Evolutionary conservation across 768 basidiomycete species (phyloP).

Genomic region (Phaeotremella fagi): DNA sequence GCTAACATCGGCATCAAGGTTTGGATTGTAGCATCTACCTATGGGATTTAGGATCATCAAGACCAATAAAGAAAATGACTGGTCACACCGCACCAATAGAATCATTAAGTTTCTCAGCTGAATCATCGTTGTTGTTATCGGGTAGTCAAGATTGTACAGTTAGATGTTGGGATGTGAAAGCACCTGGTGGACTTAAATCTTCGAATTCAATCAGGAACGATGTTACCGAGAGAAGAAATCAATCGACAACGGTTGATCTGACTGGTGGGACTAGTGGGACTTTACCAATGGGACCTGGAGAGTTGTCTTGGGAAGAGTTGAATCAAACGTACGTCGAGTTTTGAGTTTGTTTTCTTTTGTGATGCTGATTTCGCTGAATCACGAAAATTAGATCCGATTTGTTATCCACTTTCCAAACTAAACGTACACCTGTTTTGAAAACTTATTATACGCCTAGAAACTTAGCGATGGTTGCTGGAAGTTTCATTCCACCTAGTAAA

Average conservation of each 20-base stretch:
- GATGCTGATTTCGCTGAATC: not conserved
- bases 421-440: slow-evolving; percentile 86
- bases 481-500: slow-evolving; percentile 37
- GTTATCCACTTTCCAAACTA: slow-evolving; percentile 86
- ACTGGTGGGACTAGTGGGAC: not conserved
- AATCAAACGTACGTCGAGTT: slow-evolving; percentile 52
- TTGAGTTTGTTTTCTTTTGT: not conserved
- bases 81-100: slow-evolving; percentile 87
- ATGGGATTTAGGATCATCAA: slow-evolving; percentile 95
- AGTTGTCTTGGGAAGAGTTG: slow-evolving; percentile 10
- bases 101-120: slow-evolving; percentile 84
- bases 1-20: slow-evolving; percentile 52
- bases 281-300: slow-evolving; percentile 17
- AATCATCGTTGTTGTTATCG: slow-evolving; percentile 83
- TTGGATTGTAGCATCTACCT: slow-evolving; percentile 71
- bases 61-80: slow-evolving; percentile 90
- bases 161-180: slow-evolving; percentile 94
- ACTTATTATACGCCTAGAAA: slow-evolving; percentile 94
- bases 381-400: slow-evolving; percentile 64
- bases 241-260: not conserved
- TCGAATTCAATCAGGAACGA: slow-evolving; percentile 16
- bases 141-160: slow-evolving; percentile 94
- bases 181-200: slow-evolving; percentile 59
- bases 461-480: slow-evolving; percentile 81
- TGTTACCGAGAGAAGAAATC: not conserved